Conservation (phyloP, 2,329 filamentous ascomycete genomes). For the Phaeosphaeria sp. region DNA sequence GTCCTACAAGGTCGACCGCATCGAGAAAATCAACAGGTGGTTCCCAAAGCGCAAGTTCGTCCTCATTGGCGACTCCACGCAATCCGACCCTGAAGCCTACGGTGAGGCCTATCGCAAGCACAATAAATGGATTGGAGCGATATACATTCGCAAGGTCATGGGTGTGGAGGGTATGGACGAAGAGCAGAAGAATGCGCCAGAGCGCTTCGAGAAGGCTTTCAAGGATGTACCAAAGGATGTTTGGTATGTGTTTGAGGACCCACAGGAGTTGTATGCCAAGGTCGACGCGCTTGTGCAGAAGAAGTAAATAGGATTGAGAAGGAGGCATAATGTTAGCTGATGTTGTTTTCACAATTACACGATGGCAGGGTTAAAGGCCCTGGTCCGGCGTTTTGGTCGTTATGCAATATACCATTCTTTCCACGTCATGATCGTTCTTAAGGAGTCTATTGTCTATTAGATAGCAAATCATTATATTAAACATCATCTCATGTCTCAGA, state of each 20-base stretch:
- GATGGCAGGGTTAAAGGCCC: neutral
- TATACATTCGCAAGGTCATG: conserved; percentile 84
- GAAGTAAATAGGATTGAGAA: conserved; percentile 9
- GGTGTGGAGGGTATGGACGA: conserved; percentile 76
- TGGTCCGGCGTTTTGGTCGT: neutral
- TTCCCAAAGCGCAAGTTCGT: conserved; percentile 81
- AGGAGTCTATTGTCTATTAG: too few relatives aligned
- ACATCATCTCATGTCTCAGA: neutral
- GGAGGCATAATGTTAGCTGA: neutral
- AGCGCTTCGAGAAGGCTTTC: conserved; percentile 85
- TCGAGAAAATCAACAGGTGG: conserved; percentile 79
- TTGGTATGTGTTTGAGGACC: conserved; percentile 85
- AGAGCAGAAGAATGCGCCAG: conserved; percentile 70
- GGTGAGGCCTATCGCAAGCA: conserved; percentile 74
- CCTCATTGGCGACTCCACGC: conserved; percentile 88
- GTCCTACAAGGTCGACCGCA: conserved; percentile 83
- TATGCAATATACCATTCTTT: conserved; percentile 3
- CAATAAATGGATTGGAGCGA: conserved; percentile 79
- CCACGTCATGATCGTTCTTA: neutral
- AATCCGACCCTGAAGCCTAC: conserved; percentile 89
- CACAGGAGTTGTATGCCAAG: conserved; percentile 65
- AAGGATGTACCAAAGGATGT: conserved; percentile 69
- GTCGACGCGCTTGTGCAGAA: conserved; percentile 36
- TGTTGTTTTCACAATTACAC: neutral
- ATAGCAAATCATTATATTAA: neutral